Evolutionary conservation across 2,329 filamentous ascomycete genomes (phyloP), one percentile per base, ranked within the genome.

Genomic region (Tolypocladium inflatum): DNA sequence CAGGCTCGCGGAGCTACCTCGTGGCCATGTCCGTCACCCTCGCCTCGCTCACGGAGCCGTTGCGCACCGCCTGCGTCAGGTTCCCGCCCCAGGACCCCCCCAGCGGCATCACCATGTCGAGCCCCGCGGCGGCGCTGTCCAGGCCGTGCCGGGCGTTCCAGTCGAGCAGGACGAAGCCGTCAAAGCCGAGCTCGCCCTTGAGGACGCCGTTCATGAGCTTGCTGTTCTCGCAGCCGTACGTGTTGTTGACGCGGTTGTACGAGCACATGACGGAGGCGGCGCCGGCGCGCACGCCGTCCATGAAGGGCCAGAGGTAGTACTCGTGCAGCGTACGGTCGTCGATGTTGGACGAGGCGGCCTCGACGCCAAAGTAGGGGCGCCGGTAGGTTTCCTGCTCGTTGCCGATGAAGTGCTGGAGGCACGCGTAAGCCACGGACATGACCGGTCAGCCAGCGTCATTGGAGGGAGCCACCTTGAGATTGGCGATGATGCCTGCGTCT

Each of bases 21-120:
- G 86, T 87, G 0, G 83, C 88, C 84, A 93, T 93, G 70, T 96
- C 90, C 57, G 89, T 86, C 1, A 95, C 67, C 33, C 90, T 80
- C 67, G 80, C 85, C 63, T 87, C 83, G 0, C 82, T 82, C 10
- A 95, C 76, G 0, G 87, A 89, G 4, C 90, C 89, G 65, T 94
- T 94, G 37, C 82, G 74, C n/a, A 95, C 84, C 0, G 88, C 88
- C 58, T 88, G 76, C 0, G 87, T 88, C 58, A 95, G 72, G 67
- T 91, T 92, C 9, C 72, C 65, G 0, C 89, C 90, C 72, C 78
- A 82, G 2, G 84, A 77, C 0, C 78, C 78, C 0, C 69, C 68
- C 4, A 73, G 73, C 0, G 84, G 84, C 84, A 87, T 87, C 4
- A 84, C 82, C 82, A 93, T 87, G 65, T 95, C 91, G 2, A 86